phyloP scores from a whole-genome alignment of 768 basidiomycete species.

The Crucibulum laeve region DNA sequence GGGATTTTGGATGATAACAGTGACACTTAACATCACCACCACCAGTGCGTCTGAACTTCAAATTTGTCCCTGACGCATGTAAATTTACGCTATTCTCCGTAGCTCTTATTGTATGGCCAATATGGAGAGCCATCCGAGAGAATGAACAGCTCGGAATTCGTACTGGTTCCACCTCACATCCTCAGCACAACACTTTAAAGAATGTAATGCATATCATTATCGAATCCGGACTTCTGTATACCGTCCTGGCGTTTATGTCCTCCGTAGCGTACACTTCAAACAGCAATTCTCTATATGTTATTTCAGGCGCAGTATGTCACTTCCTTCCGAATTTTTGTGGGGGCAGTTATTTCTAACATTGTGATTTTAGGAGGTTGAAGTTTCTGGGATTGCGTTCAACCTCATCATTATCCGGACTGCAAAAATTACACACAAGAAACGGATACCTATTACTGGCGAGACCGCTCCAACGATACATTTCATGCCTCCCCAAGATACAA shows the following conservation, averaged over 20 bases:
- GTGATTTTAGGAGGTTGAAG: conserved; percentile 11
- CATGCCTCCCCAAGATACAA: too few species aligned
- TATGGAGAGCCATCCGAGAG: conserved; percentile 5
- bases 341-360: neutral
- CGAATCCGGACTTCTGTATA: conserved; percentile 24
- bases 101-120: conserved; percentile 9
- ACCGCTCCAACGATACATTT: too few species aligned
- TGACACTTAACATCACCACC: conserved; percentile 10
- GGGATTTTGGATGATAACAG: conserved; percentile 11
- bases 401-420: conserved; percentile 21
- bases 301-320: conserved; percentile 15
- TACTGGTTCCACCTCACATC: neutral
- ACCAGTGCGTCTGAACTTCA: conserved; percentile 9
- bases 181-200: neutral
- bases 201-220: conserved; percentile 20
- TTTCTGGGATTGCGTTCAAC: conserved; percentile 22
- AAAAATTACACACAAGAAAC: too few species aligned
- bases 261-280: conserved; percentile 13
- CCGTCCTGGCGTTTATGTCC: conserved; percentile 11
- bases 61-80: neutral
- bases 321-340: neutral
- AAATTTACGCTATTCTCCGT: neutral
- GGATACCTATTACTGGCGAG: too few species aligned
- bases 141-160: conserved; percentile 1
- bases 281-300: conserved; percentile 19